Evolutionary conservation across 148 eudicot genomes (phyloP).

Genomic region (Rhododendron ferrugineum): DNA sequence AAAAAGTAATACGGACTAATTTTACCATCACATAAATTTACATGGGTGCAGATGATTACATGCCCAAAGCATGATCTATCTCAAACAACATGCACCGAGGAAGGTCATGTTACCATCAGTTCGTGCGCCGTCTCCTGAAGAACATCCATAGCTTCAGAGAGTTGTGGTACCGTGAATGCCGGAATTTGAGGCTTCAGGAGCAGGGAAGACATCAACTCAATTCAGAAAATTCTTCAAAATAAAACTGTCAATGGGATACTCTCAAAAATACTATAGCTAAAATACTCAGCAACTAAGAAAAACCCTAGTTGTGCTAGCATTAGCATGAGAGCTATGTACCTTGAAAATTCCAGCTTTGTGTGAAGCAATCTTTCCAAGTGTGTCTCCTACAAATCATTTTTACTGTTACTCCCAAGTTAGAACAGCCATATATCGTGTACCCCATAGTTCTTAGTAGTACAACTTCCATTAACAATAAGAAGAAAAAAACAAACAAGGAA

Average conservation of each 20-base stretch:
- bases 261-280: constrained; percentile 7
- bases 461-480: not conserved
- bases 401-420: not conserved
- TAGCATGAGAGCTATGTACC: constrained; percentile 35
- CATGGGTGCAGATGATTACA: not conserved
- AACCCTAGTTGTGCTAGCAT: constrained; percentile 2
- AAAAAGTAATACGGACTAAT: not conserved
- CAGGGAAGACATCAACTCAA: constrained; percentile 44
- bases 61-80: not conserved
- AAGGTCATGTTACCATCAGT: constrained; percentile 35
- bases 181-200: constrained; percentile 70
- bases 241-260: constrained; percentile 25
- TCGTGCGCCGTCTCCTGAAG: constrained; percentile 53
- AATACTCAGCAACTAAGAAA: constrained; percentile 7
- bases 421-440: not conserved
- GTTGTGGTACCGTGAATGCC: constrained; percentile 72
- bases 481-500: not conserved
- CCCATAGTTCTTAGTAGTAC: not conserved
- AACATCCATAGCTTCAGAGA: constrained; percentile 70
- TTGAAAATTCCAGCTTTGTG: constrained; percentile 91
- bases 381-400: constrained; percentile 49
- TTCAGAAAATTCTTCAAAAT: constrained; percentile 40
- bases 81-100: not conserved
- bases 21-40: not conserved
- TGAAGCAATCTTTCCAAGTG: constrained; percentile 60